phyloP scores from a whole-genome alignment of 2,329 filamentous ascomycete species.

The Cadophora luteo-olivacea region DNA sequence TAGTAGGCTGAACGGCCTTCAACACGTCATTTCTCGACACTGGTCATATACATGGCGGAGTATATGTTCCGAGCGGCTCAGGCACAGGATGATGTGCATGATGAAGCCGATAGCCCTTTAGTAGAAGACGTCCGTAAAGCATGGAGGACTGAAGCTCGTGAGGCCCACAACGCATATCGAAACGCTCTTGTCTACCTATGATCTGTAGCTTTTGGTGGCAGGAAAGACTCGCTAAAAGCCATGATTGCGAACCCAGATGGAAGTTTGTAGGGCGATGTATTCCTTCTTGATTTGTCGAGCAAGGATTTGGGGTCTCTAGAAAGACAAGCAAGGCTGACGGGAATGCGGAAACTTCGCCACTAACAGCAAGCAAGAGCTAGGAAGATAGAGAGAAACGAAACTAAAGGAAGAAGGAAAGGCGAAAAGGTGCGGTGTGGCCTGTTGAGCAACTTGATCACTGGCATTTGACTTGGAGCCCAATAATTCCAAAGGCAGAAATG shows the following conservation, averaged over 20 bases:
- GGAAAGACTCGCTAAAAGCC: background rate
- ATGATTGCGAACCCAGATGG: background rate
- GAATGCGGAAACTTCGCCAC: background rate
- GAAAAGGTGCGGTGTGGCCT: conserved; percentile 3
- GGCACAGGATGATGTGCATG: background rate
- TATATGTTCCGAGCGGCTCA: background rate
- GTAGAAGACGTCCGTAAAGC: background rate
- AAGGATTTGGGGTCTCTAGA: background rate
- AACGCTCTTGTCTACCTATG: background rate
- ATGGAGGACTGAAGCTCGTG: background rate
- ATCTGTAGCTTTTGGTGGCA: background rate
- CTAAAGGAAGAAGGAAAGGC: background rate
- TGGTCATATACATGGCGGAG: background rate
- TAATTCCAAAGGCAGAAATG: background rate
- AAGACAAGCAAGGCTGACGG: conserved; percentile 6
- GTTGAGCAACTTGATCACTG: background rate
- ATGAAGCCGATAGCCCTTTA: background rate
- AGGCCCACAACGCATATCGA: background rate
- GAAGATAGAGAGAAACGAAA: background rate
- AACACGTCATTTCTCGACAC: background rate
- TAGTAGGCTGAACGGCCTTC: background rate
- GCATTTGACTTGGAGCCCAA: background rate
- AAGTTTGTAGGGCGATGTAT: background rate
- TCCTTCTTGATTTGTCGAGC: background rate
- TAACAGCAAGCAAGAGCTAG: background rate